A percentile compares a stretch with the other conserved stretches of the same genome.
These are phyloP conservation scores for Scenedesmus sp. DNA, from an alignment of 163 green algal genomes.

Conservation along the genomic window DNA sequence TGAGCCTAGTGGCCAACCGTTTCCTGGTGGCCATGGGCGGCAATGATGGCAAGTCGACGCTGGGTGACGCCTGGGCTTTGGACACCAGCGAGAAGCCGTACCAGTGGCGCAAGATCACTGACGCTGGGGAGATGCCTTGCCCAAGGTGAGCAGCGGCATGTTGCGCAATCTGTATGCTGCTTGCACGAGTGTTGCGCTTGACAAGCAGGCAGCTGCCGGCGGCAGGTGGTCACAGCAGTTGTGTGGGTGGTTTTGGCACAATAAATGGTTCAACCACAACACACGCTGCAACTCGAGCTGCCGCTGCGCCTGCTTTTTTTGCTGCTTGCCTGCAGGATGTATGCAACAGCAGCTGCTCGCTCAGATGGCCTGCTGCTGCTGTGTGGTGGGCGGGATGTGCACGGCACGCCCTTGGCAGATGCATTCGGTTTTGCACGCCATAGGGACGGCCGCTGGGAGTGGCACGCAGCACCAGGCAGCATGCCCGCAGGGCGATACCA, in stretches of 20 bases:
- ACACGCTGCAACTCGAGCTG: too few species aligned
- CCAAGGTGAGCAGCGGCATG: constrained; percentile 68
- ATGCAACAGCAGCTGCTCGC: constrained; percentile 93
- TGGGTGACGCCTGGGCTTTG: constrained; percentile 96
- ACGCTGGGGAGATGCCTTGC: constrained; percentile 84
- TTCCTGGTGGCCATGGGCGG: constrained; percentile 98
- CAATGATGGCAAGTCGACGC: constrained; percentile 95
- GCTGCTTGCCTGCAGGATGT: constrained; percentile 89
- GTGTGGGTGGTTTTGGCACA: too few species aligned
- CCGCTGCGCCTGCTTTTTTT: background rate
- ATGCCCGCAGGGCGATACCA: constrained; percentile 97
- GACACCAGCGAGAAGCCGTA: constrained; percentile 99
- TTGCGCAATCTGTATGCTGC: background rate
- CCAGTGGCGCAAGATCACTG: constrained; percentile 94
- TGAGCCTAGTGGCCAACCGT: constrained; percentile 96
- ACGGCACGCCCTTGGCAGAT: constrained; percentile 90
- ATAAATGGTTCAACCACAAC: too few species aligned
- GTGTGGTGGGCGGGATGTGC: constrained; percentile 92
- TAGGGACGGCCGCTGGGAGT: constrained; percentile 98
- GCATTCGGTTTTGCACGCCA: constrained; percentile 97
- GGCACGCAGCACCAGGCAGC: constrained; percentile 95
- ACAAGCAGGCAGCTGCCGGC: background rate
- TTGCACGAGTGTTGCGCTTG: background rate
- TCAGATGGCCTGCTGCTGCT: constrained; percentile 97
- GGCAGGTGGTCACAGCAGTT: too few species aligned